phyloP scores from a whole-genome alignment of 2,329 filamentous ascomycete genomes.

The Pseudocercospora fijiensis region DNA sequence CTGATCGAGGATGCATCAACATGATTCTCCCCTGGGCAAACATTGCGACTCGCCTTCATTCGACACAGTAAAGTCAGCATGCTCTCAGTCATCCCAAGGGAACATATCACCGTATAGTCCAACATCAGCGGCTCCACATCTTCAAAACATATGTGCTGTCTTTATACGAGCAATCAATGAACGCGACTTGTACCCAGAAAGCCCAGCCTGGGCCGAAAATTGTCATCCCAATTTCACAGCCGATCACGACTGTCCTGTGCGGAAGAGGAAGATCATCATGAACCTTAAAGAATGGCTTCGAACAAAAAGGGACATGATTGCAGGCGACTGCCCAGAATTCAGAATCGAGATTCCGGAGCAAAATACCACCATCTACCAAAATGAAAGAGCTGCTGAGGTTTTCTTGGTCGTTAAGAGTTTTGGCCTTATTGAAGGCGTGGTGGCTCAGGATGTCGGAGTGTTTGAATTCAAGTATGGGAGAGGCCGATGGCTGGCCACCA shows the following conservation, averaged over 20 bases:
- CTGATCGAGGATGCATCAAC: not conserved
- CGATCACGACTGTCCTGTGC: slow-evolving; percentile 1
- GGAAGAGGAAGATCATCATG: not conserved
- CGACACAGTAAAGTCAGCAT: not conserved
- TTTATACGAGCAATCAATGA: not conserved
- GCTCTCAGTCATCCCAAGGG: not conserved
- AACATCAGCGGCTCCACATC: not conserved
- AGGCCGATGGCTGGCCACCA: not conserved
- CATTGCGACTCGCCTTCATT: not conserved
- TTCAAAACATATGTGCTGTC: not conserved
- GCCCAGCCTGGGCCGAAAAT: not conserved
- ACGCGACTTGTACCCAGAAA: not conserved
- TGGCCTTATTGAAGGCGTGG: not conserved
- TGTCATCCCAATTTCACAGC: not conserved
- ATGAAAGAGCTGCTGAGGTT: not conserved
- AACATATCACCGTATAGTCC: not conserved
- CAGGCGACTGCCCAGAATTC: not conserved
- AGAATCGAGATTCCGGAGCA: not conserved
- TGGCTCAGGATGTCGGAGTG: not conserved
- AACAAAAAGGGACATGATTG: slow-evolving; percentile 1
- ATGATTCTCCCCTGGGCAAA: not conserved
- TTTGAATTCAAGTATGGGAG: not conserved
- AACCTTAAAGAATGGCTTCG: not conserved
- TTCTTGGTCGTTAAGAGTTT: not conserved
- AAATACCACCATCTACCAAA: not conserved